These are phyloP conservation scores for Diophrys sp. DNA, from an alignment of 73 alveolate species.

Conservation along the genomic window DNA sequence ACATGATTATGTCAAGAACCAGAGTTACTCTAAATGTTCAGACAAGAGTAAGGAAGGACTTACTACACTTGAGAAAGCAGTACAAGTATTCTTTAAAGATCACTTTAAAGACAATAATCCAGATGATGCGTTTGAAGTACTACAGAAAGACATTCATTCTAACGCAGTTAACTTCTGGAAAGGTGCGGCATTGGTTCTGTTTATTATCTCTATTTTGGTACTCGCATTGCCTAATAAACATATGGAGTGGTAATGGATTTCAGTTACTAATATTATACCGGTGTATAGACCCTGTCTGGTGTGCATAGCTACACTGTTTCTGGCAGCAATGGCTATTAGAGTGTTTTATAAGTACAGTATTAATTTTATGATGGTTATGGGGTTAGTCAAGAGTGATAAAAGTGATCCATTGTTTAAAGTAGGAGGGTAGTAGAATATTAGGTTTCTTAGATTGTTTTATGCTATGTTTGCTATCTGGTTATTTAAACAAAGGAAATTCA, in stretches of 20 bases:
- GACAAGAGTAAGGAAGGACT: background rate
- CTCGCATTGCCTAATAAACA: background rate
- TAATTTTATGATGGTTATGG: too few relatives aligned
- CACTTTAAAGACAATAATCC: constrained; percentile 9
- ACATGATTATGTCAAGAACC: too few relatives aligned
- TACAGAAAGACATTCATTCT: constrained; percentile 5
- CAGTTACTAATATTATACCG: background rate
- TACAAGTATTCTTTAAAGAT: background rate
- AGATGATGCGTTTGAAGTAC: constrained; percentile 11
- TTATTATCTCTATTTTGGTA: background rate
- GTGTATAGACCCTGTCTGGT: background rate
- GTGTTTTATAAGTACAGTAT: too few relatives aligned
- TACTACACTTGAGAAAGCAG: background rate
- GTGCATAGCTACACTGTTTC: too few relatives aligned
- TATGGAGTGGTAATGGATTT: background rate
- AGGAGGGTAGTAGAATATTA: too few relatives aligned
- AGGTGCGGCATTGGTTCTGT: background rate
- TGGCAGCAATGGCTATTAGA: too few relatives aligned
- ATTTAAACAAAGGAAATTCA: too few relatives aligned
- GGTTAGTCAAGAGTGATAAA: too few relatives aligned
- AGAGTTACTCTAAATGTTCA: background rate
- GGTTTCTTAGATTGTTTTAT: too few relatives aligned
- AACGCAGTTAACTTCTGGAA: background rate
- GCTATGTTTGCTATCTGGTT: too few relatives aligned
- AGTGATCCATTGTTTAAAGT: too few relatives aligned